A percentile compares a stretch with the other conserved stretches of the same genome.
phyloP scores from a whole-genome alignment of 305 asterid species.

The Ajuga reptans region DNA sequence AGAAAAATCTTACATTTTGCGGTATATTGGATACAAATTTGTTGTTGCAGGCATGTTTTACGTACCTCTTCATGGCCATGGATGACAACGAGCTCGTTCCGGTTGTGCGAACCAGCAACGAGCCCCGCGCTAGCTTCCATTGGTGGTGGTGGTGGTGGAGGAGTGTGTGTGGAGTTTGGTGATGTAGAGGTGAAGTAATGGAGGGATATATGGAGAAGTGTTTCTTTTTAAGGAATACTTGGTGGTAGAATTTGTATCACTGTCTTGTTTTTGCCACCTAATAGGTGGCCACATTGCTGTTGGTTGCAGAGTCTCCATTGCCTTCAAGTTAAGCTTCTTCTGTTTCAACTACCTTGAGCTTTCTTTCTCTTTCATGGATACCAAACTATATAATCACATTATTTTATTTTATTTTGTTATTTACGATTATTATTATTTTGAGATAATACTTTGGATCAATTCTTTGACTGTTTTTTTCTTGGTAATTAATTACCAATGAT shows the following conservation, averaged over 20 bases:
- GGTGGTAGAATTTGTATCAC: conserved; percentile 31
- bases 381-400: conserved; percentile 9
- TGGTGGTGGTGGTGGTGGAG: conserved; percentile 14
- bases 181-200: conserved; percentile 29
- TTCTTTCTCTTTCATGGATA: conserved; percentile 23
- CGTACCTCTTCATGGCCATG: conserved; percentile 96
- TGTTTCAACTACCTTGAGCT: conserved; percentile 40
- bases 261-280: conserved; percentile 39
- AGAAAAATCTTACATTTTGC: neutral
- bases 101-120: conserved; percentile 97
- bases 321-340: conserved; percentile 83
- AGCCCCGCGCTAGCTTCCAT: conserved; percentile 99
- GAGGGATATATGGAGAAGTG: conserved; percentile 31
- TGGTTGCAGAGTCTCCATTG: conserved; percentile 98
- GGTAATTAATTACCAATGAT: conserved; percentile 1
- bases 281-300: conserved; percentile 39
- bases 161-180: neutral
- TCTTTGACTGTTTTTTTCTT: conserved; percentile 16
- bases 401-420: neutral
- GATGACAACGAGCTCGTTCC: conserved; percentile 94
- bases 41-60: conserved; percentile 14
- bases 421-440: neutral
- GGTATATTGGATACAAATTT: neutral
- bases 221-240: conserved; percentile 38
- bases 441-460: neutral